Conservation (phyloP, 768 basidiomycete genomes). For the Dacryopinax primogenitus region DNA sequence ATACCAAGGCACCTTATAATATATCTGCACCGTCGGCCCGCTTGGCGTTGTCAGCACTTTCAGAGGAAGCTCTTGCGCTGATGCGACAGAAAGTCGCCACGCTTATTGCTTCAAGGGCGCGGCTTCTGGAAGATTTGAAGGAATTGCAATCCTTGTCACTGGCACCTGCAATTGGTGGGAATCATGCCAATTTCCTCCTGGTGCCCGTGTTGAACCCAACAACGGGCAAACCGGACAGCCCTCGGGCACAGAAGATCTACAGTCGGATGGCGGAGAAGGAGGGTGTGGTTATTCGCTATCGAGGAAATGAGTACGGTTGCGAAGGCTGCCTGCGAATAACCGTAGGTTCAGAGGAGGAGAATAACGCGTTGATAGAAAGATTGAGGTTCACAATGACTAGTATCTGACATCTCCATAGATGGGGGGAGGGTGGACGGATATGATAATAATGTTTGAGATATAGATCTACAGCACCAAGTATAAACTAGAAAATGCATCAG, state of each 20-base stretch:
- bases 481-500: neutral
- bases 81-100: slow-evolving; percentile 56
- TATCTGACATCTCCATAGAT: neutral
- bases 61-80: slow-evolving; percentile 42
- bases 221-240: slow-evolving; percentile 40
- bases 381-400: slow-evolving; percentile 29
- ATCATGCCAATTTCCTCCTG: slow-evolving; percentile 83
- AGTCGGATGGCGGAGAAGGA: slow-evolving; percentile 68
- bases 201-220: slow-evolving; percentile 52
- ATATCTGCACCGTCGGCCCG: slow-evolving; percentile 80
- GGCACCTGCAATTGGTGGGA: slow-evolving; percentile 59
- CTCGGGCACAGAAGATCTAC: slow-evolving; percentile 54
- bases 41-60: slow-evolving; percentile 67
- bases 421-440: neutral
- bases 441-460: neutral
- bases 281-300: slow-evolving; percentile 80
- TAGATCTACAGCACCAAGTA: neutral
- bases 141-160: slow-evolving; percentile 36
- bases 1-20: slow-evolving; percentile 97
- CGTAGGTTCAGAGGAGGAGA: slow-evolving; percentile 75
- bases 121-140: slow-evolving; percentile 41
- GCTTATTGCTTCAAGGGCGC: slow-evolving; percentile 45
- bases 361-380: slow-evolving; percentile 42
- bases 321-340: slow-evolving; percentile 79
- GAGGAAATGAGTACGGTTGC: slow-evolving; percentile 79